Conservation (phyloP, 495 filamentous ascomycete species). For the Sabuloglossum arenarium region DNA sequence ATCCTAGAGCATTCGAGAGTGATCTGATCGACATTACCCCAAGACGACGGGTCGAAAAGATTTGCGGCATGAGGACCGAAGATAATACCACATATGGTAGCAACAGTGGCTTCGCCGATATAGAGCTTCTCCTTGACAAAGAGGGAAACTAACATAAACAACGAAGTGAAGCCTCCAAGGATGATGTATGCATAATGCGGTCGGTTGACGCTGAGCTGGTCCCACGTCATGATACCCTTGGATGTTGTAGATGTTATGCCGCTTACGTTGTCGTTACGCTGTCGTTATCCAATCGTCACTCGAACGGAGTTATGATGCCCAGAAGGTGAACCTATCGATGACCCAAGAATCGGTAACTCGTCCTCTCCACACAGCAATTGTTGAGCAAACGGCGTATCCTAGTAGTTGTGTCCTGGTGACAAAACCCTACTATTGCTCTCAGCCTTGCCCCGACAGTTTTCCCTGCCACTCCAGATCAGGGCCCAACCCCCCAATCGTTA, state of each 20-base stretch:
- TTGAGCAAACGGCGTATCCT: too few species aligned
- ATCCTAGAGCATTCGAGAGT: conserved; percentile 95
- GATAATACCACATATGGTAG: conserved; percentile 88
- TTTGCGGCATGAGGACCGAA: conserved; percentile 92
- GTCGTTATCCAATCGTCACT: too few species aligned
- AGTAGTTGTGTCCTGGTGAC: too few species aligned
- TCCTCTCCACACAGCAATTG: too few species aligned
- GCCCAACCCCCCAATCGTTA: conserved; percentile 14
- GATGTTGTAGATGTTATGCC: not conserved
- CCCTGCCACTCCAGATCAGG: not conserved
- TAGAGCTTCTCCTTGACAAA: conserved; percentile 97
- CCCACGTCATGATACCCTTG: conserved; percentile 56
- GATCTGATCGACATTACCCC: conserved; percentile 89
- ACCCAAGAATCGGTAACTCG: too few species aligned
- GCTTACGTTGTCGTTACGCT: not conserved
- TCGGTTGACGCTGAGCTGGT: conserved; percentile 78
- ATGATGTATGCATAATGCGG: conserved; percentile 98
- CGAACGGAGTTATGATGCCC: too few species aligned
- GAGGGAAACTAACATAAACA: conserved; percentile 97
- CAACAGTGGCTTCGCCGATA: conserved; percentile 95
- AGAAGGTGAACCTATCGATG: too few species aligned
- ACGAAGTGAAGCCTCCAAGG: conserved; percentile 85
- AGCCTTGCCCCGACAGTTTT: too few species aligned
- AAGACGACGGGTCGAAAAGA: conserved; percentile 62
- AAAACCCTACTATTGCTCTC: too few species aligned